A percentile compares a stretch with the other conserved stretches of the same genome.
These are phyloP conservation scores for Balakata baccata DNA, from an alignment of 345 rosid genomes.

Conservation along the genomic window DNA sequence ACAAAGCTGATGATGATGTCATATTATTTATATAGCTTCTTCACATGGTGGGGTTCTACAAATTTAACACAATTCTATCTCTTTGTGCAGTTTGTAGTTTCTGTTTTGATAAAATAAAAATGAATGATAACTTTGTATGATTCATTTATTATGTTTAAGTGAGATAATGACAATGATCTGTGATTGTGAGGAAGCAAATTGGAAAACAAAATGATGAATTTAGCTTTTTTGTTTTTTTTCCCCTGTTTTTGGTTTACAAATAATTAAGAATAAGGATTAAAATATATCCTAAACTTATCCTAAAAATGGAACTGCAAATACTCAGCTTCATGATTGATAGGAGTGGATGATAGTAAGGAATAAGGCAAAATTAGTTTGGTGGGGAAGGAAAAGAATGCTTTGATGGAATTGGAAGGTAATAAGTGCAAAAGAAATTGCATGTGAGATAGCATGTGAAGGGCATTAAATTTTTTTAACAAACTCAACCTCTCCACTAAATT, in stretches of 20 bases:
- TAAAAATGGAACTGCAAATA: neutral
- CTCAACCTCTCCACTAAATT: constrained; percentile 25
- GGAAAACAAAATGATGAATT: constrained; percentile 10
- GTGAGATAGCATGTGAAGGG: constrained; percentile 47
- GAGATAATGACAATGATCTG: neutral
- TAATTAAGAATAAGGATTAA: constrained; percentile 8
- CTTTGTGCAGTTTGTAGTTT: neutral
- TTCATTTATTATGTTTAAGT: no score
- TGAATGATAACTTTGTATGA: no score
- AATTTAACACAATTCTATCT: neutral
- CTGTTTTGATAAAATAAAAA: no score
- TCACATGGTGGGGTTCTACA: constrained; percentile 27
- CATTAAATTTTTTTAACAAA: constrained; percentile 26
- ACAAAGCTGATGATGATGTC: neutral
- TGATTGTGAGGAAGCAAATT: neutral
- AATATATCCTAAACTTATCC: neutral
- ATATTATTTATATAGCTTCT: no score
- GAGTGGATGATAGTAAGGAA: neutral
- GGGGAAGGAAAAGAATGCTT: neutral
- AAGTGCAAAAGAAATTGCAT: constrained; percentile 26
- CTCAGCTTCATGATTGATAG: constrained; percentile 18
- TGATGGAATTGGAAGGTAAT: neutral
- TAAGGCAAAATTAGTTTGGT: constrained; percentile 4
- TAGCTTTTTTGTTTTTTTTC: neutral
- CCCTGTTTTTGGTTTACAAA: neutral